Evolutionary conservation across 768 basidiomycete genomes (phyloP), one percentile per base, ranked within the genome.

Genomic region (Psilocybe azurescens): DNA sequence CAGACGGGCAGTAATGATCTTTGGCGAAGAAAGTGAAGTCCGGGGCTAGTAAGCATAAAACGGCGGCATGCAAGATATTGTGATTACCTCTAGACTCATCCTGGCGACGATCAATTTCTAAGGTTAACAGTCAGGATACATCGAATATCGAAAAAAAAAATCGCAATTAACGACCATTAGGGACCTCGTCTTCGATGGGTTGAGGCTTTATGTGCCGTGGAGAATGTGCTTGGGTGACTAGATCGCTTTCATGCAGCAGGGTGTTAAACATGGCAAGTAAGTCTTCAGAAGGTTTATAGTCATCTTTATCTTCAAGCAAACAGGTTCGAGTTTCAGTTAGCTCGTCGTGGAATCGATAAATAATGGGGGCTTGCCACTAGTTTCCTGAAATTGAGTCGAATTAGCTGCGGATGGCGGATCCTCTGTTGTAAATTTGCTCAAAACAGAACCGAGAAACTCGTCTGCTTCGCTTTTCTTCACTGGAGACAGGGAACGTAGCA

Each of bases 221-320:
- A 7, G 10, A 38, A n/a, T 44, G 18, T 13, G 28, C 24, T 16
- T 24, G 36, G 10, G 32, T 41, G 13, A 24, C 44, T 46, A 13
- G 51, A 30, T 9, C 24, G 2, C 20, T 46, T 28, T 3, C 24
- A 9, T 1, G 10, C 9, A 39, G 44, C 20, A 24, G 16, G 55
- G 30, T 24, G 10, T 24, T 44, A 36, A 28, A 46, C 38, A 20
- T 20, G 9, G 41, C 59, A 24, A 61, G 32, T 16, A 65, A 53
- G 28, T 59, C 64, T 9, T 11, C 60, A 5, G 64, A 65, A 4
- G 60, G 64, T 30, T 58, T 56, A 47, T 69, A 70, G 3, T 60
- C 59, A 13, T 53, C 36, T 24, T 51, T 56, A 29, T 39, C 58
- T 59, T n/a, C 5, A 14, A 28, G 10, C 33, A 28, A 18, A 29